Base-by-base conservation (phyloP, 768 basidiomycete genomes). In the Nidularia sp. region DNA sequence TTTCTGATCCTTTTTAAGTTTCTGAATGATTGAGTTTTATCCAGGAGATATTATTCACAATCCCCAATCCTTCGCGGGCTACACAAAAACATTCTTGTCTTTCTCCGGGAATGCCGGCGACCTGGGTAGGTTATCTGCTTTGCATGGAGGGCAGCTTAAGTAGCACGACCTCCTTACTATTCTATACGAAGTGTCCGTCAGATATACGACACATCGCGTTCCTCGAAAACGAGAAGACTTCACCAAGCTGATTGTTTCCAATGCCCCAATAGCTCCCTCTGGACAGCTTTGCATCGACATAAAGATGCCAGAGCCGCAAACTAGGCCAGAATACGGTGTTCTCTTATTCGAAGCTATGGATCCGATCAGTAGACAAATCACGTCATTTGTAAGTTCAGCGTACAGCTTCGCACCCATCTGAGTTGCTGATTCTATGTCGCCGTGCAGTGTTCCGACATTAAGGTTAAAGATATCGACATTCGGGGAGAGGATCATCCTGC, bases 21-120 rank as follows among this genome's bases (percentile, higher is more conserved):
- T 33, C 12, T 25, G 39, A 41, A 9, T 25, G 12, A 22, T 6
- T 13, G n/a, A 22, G n/a, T 31, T 34, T 10, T 48, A 22, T 12
- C 10, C 47, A 53, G 53, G 53, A 10, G 48, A 49, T 29, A 53
- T 53, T 25, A 53, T 49, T 34, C 47, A 33, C 48, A 50, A 50
- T 33, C 48, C 53, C 15, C 53, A 53, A 34, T 7, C 29, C 12
- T 53, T 53, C 42, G 13, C 48, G 25, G 53, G 48, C 4, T 49
- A 49, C 31, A 6, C 47, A 12, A 39, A 47, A 34, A 53, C 53
- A 15, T 53, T 53, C 48, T 33, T 49, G 15, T 53, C 53, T 29
- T 53, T 53, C 36, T 53, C 53, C 6, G 53, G 53, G 15, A 53
- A 49, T 39, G 48, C 53, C n/a, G 53, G 53, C 9, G 53, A 53